Conservation (phyloP, 768 basidiomycete genomes). For the Lentinus brumalis region DNA sequence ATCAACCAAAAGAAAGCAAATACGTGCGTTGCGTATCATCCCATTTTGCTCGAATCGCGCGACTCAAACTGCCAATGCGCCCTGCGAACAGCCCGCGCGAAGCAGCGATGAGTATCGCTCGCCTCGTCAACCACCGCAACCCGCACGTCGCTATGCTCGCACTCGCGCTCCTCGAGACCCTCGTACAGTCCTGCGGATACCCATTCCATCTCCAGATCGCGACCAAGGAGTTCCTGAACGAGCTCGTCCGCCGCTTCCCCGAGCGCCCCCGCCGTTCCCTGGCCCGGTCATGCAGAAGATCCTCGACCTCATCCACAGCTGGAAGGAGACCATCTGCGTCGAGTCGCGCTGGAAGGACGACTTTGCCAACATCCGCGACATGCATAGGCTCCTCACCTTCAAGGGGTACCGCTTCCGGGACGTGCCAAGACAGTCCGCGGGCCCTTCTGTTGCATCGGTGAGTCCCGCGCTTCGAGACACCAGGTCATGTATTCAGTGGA, state of each 20-base stretch:
- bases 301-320: slow-evolving; percentile 86
- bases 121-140: slow-evolving; percentile 89
- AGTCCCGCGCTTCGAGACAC: too few relatives aligned
- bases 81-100: slow-evolving; percentile 73
- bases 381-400: slow-evolving; percentile 92
- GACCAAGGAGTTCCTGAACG: slow-evolving; percentile 98
- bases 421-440: slow-evolving; percentile 32
- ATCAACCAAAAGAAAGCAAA: slow-evolving; percentile 97
- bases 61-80: not conserved
- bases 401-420: slow-evolving; percentile 88
- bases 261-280: slow-evolving; percentile 94
- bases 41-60: not conserved
- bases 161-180: slow-evolving; percentile 83
- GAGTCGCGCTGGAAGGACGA: slow-evolving; percentile 95
- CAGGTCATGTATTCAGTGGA: too few relatives aligned
- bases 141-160: slow-evolving; percentile 89
- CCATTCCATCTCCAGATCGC: slow-evolving; percentile 95
- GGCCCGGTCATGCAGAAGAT: slow-evolving; percentile 95
- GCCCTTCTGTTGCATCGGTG: slow-evolving; percentile 43
- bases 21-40: slow-evolving; percentile 56
- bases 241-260: slow-evolving; percentile 95
- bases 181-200: slow-evolving; percentile 96
- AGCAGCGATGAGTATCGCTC: slow-evolving; percentile 81
- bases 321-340: slow-evolving; percentile 92
- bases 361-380: slow-evolving; percentile 94